A percentile compares a stretch with the other conserved stretches of the same genome.
These are phyloP conservation scores for Didymella exigua DNA, from an alignment of 2,329 filamentous ascomycete genomes.

Conservation along the genomic window DNA sequence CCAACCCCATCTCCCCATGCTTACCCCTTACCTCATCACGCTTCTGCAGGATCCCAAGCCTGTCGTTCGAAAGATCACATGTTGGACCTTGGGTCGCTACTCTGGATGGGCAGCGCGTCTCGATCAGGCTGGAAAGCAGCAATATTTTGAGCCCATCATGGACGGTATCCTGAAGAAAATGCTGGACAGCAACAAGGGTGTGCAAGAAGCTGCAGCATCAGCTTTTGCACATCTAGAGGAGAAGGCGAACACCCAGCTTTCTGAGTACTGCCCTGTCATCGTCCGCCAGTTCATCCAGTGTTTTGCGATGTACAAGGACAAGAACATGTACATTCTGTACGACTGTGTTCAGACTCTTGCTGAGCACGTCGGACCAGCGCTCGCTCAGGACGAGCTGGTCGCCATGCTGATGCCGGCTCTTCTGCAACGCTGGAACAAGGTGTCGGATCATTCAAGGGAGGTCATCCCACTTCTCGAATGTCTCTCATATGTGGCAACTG, in stretches of 20 bases:
- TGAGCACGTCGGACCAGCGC: conserved; percentile 81
- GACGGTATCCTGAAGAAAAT: conserved; percentile 92
- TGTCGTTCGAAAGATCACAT: conserved; percentile 94
- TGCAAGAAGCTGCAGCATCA: conserved; percentile 94
- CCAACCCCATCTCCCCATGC: conserved; percentile 84
- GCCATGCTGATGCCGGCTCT: conserved; percentile 90
- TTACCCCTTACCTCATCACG: conserved; percentile 88
- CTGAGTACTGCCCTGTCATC: conserved; percentile 87
- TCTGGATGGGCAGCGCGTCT: conserved; percentile 88
- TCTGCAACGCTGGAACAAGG: conserved; percentile 83
- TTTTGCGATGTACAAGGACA: conserved; percentile 95
- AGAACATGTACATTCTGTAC: conserved; percentile 98
- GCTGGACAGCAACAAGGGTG: conserved; percentile 96
- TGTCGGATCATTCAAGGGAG: conserved; percentile 87
- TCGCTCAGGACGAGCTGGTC: conserved; percentile 82
- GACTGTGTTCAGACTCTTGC: conserved; percentile 97
- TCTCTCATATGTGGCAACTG: conserved; percentile 88
- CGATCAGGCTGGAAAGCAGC: conserved; percentile 68
- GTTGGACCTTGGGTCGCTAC: conserved; percentile 94
- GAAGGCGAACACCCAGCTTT: conserved; percentile 79
- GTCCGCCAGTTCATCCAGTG: conserved; percentile 90
- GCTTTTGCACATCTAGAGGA: conserved; percentile 97
- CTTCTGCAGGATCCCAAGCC: conserved; percentile 84
- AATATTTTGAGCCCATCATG: conserved; percentile 95
- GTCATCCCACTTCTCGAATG: conserved; percentile 96